Evolutionary conservation across 257 asterid genomes (phyloP).

Genomic region (Apocynum venetum): DNA sequence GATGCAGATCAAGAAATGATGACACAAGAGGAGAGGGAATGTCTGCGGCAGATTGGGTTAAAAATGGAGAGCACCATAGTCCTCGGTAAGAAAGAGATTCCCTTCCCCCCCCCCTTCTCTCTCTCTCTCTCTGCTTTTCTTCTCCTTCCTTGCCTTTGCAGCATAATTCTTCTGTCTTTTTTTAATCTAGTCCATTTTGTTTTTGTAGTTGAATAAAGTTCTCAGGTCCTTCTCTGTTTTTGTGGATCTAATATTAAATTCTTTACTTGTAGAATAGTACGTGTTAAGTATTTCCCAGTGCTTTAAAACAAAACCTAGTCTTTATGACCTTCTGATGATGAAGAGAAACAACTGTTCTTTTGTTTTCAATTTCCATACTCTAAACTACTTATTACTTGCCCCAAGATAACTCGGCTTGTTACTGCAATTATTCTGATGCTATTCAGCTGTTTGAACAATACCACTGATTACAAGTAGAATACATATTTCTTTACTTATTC

Average conservation of each 20-base stretch:
- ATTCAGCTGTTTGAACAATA: not conserved
- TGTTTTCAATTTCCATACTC: not conserved
- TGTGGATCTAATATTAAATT: not conserved
- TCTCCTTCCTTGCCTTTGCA: conserved; percentile 5
- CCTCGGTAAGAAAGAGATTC: conserved; percentile 53
- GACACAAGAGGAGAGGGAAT: conserved; percentile 72
- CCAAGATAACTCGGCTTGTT: not conserved
- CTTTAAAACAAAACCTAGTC: not conserved
- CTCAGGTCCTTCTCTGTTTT: not conserved
- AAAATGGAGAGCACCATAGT: conserved; percentile 59
- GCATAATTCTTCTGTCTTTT: not conserved
- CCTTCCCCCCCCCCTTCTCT: too few species aligned
- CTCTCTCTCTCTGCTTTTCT: not conserved
- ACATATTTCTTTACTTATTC: not conserved
- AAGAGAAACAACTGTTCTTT: not conserved
- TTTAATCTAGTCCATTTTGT: not conserved
- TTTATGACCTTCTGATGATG: not conserved
- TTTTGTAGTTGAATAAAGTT: not conserved
- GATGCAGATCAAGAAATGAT: conserved; percentile 65
- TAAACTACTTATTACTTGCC: not conserved
- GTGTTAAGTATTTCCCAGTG: not conserved
- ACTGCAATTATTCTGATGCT: not conserved
- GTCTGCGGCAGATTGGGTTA: conserved; percentile 61
- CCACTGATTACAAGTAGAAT: not conserved
- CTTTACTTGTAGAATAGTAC: not conserved